Conservation (phyloP, 306 rosid species). For the Luffa aegyptiaca region DNA sequence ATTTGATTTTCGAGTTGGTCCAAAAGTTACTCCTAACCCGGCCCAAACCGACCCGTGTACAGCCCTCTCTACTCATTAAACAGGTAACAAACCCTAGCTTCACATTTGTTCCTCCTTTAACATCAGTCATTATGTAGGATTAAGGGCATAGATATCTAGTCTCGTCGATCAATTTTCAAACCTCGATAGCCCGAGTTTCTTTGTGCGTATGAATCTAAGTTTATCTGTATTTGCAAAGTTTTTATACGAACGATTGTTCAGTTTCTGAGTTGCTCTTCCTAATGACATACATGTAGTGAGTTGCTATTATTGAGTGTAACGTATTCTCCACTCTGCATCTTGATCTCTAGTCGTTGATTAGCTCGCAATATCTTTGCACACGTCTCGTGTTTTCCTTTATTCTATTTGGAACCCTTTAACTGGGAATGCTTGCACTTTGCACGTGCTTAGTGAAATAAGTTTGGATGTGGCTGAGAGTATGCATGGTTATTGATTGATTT, state of each 20-base stretch:
- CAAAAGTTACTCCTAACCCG: too few relatives aligned
- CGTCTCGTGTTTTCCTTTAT: not conserved
- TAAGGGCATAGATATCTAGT: too few relatives aligned
- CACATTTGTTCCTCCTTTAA: too few relatives aligned
- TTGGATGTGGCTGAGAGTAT: not conserved
- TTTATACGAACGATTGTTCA: not conserved
- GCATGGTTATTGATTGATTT: not conserved
- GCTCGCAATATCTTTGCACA: not conserved
- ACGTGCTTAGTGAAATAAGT: not conserved
- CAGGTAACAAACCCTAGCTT: not conserved
- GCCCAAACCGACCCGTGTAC: too few relatives aligned
- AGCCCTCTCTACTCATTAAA: not conserved
- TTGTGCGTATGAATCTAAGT: not conserved
- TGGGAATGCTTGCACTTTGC: not conserved
- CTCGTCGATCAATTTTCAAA: not conserved
- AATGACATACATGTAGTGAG: not conserved
- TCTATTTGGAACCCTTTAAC: not conserved
- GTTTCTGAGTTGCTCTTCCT: not conserved
- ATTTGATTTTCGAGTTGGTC: too few relatives aligned
- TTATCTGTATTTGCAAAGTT: not conserved
- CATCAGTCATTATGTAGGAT: too few relatives aligned
- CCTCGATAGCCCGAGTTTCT: not conserved
- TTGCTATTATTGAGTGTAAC: not conserved
- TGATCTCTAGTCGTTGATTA: not conserved
- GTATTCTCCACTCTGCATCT: not conserved